These are phyloP conservation scores for Aspergillus hancockii DNA, from an alignment of 495 filamentous ascomycete genomes.

Conservation along the genomic window DNA sequence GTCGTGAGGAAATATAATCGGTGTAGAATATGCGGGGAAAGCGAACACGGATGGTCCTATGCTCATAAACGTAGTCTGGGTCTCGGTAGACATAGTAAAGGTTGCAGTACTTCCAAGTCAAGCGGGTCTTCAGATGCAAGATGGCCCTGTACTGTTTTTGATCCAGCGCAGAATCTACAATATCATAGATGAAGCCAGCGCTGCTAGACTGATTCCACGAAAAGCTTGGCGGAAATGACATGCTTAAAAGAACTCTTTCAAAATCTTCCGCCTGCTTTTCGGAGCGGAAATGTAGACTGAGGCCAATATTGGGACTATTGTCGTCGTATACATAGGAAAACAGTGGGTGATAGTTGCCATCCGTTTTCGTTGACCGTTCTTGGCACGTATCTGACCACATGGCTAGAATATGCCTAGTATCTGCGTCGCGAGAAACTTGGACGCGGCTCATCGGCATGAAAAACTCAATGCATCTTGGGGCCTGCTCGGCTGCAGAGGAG, in stretches of 20 bases:
- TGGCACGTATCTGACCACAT: constrained; percentile 48
- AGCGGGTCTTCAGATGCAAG: constrained; percentile 24
- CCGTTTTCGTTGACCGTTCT: constrained; percentile 31
- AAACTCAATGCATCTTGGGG: constrained; percentile 35
- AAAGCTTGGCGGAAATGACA: constrained; percentile 28
- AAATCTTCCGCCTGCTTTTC: constrained; percentile 33
- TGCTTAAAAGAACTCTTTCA: constrained; percentile 29
- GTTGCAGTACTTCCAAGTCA: constrained; percentile 33
- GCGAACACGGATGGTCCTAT: constrained; percentile 25
- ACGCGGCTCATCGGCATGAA: constrained; percentile 43
- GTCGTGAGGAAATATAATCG: constrained; percentile 41
- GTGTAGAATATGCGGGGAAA: constrained; percentile 34
- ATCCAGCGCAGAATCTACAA: constrained; percentile 32
- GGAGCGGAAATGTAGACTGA: constrained; percentile 31
- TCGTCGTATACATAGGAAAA: constrained; percentile 41
- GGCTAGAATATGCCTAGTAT: constrained; percentile 32
- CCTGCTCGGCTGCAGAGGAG: constrained; percentile 37
- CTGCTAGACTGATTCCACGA: constrained; percentile 29
- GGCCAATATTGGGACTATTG: constrained; percentile 36
- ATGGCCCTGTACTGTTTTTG: constrained; percentile 42
- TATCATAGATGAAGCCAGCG: constrained; percentile 34
- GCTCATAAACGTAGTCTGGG: constrained; percentile 34
- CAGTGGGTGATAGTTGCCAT: constrained; percentile 38
- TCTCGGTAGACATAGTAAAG: constrained; percentile 39
- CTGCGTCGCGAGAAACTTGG: constrained; percentile 32